phyloP scores from a whole-genome alignment of 345 rosid species.

The Hibiscus trionum region DNA sequence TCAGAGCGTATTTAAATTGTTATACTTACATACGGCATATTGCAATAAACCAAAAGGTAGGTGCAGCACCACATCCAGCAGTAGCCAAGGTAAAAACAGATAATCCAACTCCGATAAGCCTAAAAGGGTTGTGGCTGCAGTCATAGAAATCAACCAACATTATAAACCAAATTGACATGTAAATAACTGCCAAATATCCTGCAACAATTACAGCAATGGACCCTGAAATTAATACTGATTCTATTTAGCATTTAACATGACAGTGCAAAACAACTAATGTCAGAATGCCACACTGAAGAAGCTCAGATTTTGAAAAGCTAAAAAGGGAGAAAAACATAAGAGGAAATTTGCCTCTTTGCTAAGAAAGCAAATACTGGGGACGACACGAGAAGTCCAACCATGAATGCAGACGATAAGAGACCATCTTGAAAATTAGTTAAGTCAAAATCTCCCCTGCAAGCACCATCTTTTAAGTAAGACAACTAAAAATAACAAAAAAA shows the following conservation, averaged over 20 bases:
- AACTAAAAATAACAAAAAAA: not conserved
- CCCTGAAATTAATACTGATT: not conserved
- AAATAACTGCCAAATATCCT: not conserved
- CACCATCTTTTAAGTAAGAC: constrained; percentile 14
- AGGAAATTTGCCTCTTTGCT: constrained; percentile 55
- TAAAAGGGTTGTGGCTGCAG: constrained; percentile 77
- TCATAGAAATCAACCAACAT: not conserved
- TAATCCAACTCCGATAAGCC: constrained; percentile 84
- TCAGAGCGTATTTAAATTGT: not conserved
- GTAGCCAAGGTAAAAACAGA: constrained; percentile 84
- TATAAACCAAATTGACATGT: not conserved
- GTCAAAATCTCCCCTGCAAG: constrained; percentile 67
- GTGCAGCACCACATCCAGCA: constrained; percentile 66
- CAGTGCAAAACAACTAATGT: not conserved
- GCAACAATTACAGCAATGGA: not conserved
- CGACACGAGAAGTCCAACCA: constrained; percentile 94
- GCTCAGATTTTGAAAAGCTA: not conserved
- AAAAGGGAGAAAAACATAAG: not conserved
- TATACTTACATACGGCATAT: constrained; percentile 69
- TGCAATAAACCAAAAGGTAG: constrained; percentile 80
- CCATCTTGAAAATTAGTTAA: constrained; percentile 87
- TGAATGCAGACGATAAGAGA: constrained; percentile 87
- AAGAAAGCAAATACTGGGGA: constrained; percentile 87
- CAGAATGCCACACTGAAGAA: not conserved
- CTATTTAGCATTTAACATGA: not conserved